A percentile compares a stretch with the other conserved stretches of the same genome.
These are phyloP conservation scores for Trametes pubescens DNA, from an alignment of 1,284 basidiomycete genomes.

Conservation along the genomic window DNA sequence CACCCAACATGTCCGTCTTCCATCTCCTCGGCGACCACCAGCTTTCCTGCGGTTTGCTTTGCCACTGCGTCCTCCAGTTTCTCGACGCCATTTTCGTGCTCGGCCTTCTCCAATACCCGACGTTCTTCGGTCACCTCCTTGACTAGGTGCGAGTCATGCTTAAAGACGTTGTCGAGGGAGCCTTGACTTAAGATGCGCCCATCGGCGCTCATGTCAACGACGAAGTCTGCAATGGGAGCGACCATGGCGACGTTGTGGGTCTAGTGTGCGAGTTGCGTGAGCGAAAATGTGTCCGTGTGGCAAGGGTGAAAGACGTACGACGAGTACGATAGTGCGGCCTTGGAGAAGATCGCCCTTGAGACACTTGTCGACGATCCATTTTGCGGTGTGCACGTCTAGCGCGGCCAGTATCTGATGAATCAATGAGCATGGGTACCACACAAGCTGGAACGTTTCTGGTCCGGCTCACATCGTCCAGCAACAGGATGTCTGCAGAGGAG, in stretches of 20 bases:
- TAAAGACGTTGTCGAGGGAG: constrained; percentile 53
- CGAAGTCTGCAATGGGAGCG: constrained; percentile 68
- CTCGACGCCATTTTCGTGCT: constrained; percentile 49
- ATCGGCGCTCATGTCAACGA: constrained; percentile 63
- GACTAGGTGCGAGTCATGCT: constrained; percentile 49
- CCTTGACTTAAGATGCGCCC: constrained; percentile 60
- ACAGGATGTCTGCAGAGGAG: constrained; percentile 62
- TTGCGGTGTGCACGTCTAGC: constrained; percentile 65
- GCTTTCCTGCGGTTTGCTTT: constrained; percentile 49
- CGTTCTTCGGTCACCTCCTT: constrained; percentile 50
- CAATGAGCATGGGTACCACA: not conserved
- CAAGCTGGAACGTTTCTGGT: constrained; percentile 5
- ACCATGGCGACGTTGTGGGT: constrained; percentile 78
- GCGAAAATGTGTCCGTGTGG: no score
- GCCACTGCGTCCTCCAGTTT: constrained; percentile 37
- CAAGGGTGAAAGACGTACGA: constrained; percentile 48
- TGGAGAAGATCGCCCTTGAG: constrained; percentile 65
- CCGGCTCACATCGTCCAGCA: constrained; percentile 64
- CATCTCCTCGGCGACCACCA: constrained; percentile 67
- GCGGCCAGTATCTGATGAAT: constrained; percentile 52
- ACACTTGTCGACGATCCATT: constrained; percentile 16
- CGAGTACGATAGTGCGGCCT: constrained; percentile 75
- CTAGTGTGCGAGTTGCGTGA: constrained; percentile 40
- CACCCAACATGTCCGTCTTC: constrained; percentile 62
- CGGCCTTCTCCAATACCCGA: constrained; percentile 49